Evolutionary conservation across 495 filamentous ascomycete species (phyloP).

Genomic region (Penicillium pulvis): DNA sequence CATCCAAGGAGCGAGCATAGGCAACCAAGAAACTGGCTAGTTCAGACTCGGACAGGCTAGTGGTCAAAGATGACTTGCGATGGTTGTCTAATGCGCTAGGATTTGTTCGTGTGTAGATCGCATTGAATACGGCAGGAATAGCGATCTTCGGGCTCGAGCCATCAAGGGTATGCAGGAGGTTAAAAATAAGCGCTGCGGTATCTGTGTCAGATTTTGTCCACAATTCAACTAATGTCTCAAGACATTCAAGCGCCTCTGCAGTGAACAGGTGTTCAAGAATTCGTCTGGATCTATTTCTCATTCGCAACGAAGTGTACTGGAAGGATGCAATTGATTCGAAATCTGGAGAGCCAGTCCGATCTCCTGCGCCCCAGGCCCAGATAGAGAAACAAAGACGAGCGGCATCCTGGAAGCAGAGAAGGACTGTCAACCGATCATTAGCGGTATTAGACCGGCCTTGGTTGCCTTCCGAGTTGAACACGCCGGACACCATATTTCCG

Average conservation of each 20-base stretch:
- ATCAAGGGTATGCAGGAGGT: constrained; percentile 86
- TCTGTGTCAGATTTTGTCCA: constrained; percentile 61
- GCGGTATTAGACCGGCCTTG: constrained; percentile 75
- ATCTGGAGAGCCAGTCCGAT: constrained; percentile 62
- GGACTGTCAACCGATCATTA: constrained; percentile 90
- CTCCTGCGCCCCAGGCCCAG: constrained; percentile 87
- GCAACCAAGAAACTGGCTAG: constrained; percentile 85
- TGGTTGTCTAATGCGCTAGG: constrained; percentile 74
- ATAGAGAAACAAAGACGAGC: constrained; percentile 88
- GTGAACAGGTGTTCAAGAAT: constrained; percentile 91
- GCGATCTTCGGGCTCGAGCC: constrained; percentile 89
- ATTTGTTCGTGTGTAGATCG: constrained; percentile 91
- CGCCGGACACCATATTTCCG: constrained; percentile 93
- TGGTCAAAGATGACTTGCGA: constrained; percentile 83
- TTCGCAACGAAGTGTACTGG: constrained; percentile 81
- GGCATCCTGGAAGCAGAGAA: constrained; percentile 96
- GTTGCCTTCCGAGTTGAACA: constrained; percentile 77
- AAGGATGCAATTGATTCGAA: constrained; percentile 77
- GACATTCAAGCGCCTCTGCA: constrained; percentile 90
- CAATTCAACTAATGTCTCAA: constrained; percentile 84
- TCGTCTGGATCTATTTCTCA: constrained; percentile 84
- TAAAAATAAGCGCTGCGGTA: constrained; percentile 63
- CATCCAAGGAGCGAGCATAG: constrained; percentile 86
- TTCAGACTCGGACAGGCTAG: constrained; percentile 77
- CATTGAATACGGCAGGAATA: constrained; percentile 95